Conservation (phyloP, 169 alveolate genomes). For the Besnoitia besnoiti region DNA sequence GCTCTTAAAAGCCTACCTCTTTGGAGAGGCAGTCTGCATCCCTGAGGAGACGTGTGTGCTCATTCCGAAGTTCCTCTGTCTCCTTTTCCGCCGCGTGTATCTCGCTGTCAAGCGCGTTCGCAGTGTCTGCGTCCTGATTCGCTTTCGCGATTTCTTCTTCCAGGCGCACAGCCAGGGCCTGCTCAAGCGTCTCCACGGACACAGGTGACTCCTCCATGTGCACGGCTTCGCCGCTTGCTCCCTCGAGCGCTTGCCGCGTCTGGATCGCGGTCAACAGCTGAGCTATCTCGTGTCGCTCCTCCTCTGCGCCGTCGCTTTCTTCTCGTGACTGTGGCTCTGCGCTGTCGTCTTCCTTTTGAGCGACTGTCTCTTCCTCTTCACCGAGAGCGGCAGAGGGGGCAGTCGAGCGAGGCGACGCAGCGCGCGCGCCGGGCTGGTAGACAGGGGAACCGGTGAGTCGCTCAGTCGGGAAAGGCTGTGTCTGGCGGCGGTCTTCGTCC, state of each 20-base stretch:
- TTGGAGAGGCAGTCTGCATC: not conserved
- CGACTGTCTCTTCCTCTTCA: not conserved
- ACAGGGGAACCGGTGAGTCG: too few relatives aligned
- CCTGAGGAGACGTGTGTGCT: not conserved
- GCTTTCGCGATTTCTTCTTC: not conserved
- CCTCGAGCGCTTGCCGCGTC: too few relatives aligned
- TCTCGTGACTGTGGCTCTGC: not conserved
- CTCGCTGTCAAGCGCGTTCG: not conserved
- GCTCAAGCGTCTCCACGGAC: not conserved
- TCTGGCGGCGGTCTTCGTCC: too few relatives aligned
- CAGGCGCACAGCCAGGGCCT: not conserved
- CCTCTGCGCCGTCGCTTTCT: not conserved
- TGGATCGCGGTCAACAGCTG: too few relatives aligned
- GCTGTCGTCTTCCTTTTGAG: not conserved
- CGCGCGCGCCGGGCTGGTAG: too few relatives aligned
- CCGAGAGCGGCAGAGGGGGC: too few relatives aligned
- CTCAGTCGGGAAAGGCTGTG: too few relatives aligned
- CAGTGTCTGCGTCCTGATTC: not conserved
- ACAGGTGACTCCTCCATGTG: not conserved
- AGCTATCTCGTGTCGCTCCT: too few relatives aligned
- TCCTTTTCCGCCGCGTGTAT: not conserved
- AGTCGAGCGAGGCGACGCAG: too few relatives aligned
- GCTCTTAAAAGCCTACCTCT: too few relatives aligned
- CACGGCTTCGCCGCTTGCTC: not conserved
- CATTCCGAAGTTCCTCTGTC: not conserved